Evolutionary conservation across 2,329 filamentous ascomycete genomes (phyloP), one percentile per base, ranked within the genome.

Genomic region (Cryphonectria naterciae): DNA sequence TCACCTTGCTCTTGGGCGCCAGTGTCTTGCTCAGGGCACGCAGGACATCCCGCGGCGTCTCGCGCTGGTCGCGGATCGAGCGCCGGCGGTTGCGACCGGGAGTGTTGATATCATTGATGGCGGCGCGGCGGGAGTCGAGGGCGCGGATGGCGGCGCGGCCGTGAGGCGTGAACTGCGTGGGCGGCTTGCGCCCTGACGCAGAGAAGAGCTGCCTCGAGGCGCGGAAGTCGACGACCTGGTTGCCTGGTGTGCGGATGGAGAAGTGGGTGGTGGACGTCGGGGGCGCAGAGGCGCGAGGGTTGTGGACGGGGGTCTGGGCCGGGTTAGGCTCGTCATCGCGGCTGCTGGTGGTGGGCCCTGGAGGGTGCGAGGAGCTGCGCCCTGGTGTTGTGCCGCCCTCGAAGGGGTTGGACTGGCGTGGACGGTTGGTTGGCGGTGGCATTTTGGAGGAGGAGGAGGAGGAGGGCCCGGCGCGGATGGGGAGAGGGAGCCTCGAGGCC

Each of bases 71-170:
- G 74, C 85, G 85, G 66, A 86, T 76, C 76, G 88, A 91, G 74
- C 85, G 85, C n/a, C 89, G 83, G 28, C 86, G 84, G 68, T 85
- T 85, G 73, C 85, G 86, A 25, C 87, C 88, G 0, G 89, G 89
- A 0, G 89, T 91, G 73, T 89, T 85, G 65, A 89, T 82, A 63
- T 87, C 87, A 2, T 90, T 85, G 64, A 89, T 81, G 63, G 87
- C 87, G 2, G 86, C 85, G 58, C 89, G 86, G 6, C 89, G 87
- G 73, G 86, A 84, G 74, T 90, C 85, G 67, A 91, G 83, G 43
- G 88, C 85, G 62, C 86, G 83, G 64, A 85, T 85, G 60, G 89
- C 89, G 15, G 88, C 89, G 74, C 86, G 86, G 63, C 86, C 88
- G 77, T 91, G 89, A 0, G 89, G 89, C 25, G 89, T 91, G 10